Evolutionary conservation across 2,329 filamentous ascomycete genomes (phyloP), one percentile per base, ranked within the genome.

Genomic region (Aspergillus transmontanensis): DNA sequence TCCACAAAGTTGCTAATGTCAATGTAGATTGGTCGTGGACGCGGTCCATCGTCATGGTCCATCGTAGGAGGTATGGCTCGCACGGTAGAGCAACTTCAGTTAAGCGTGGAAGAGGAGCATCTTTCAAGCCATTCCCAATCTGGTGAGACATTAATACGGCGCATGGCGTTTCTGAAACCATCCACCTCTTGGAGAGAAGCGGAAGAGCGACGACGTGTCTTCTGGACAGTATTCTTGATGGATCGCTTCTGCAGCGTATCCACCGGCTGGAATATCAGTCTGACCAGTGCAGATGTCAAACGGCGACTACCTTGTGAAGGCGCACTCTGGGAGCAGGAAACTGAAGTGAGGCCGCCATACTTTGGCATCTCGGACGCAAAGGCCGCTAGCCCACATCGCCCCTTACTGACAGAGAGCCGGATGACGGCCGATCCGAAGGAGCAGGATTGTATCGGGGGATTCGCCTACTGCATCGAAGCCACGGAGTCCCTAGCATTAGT

Each of bases 291-390:
- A 12, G 76, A 78, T 58, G 74, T 76, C 0, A 69, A 71, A n/a
- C 70, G 76, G n/a, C 68, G 75, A 2, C 59, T 78, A 3, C 76
- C 76, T 5, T 76, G 74, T 59, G 75, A 78, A 66, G 76, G 75
- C 1, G 72, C 69, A 1, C 57, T 76, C 1, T 78, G 75, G 76
- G 68, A 74, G 39, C 69, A 65, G 16, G 68, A 68, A 43, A 41
- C 67, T 9, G 68, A 70, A 26, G 65, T 71, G 1, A 65, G 60
- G 1, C 77, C 79, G 1, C 79, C 79, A 0, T 80, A 76, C 59
- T 82, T 82, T 65, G 80, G 79, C 6, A 73, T 81, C 6, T 71
- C 76, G 2, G 76, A 79, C 36, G 72, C 68, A 54, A 65, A 67
- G 61, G 34, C 46, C 68, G 30, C 48, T 23, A 21, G 16, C 16